phyloP scores from a whole-genome alignment of 306 rosid species.

The Trifolium dubium region DNA sequence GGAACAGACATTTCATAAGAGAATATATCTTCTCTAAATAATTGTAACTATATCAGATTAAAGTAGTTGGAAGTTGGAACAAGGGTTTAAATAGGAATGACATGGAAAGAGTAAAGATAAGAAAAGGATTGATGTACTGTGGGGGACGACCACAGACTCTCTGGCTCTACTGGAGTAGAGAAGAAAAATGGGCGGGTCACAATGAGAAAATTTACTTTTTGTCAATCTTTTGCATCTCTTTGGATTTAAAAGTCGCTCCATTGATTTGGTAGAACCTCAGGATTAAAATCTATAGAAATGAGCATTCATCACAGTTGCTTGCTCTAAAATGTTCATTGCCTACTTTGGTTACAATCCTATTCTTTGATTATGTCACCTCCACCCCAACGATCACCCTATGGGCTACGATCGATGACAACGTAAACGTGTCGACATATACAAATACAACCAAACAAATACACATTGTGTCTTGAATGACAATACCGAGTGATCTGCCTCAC shows the following conservation, averaged over 20 bases:
- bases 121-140: background rate
- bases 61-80: background rate
- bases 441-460: background rate
- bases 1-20: background rate
- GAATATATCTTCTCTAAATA: background rate
- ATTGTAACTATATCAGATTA: background rate
- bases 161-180: background rate
- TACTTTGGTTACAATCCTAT: too few relatives aligned
- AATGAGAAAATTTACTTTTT: background rate
- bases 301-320: background rate
- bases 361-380: too few relatives aligned
- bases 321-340: too few relatives aligned
- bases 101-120: background rate
- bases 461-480: background rate
- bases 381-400: too few relatives aligned
- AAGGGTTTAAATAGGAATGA: background rate
- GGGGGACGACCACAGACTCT: background rate
- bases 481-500: background rate
- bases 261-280: conserved; percentile 1
- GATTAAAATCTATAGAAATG: background rate
- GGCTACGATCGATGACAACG: too few relatives aligned
- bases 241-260: background rate
- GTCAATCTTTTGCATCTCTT: background rate
- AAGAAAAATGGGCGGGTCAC: background rate
- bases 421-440: background rate